Conservation (phyloP, 768 basidiomycete genomes). For the Rhizopogon vinicolor region DNA sequence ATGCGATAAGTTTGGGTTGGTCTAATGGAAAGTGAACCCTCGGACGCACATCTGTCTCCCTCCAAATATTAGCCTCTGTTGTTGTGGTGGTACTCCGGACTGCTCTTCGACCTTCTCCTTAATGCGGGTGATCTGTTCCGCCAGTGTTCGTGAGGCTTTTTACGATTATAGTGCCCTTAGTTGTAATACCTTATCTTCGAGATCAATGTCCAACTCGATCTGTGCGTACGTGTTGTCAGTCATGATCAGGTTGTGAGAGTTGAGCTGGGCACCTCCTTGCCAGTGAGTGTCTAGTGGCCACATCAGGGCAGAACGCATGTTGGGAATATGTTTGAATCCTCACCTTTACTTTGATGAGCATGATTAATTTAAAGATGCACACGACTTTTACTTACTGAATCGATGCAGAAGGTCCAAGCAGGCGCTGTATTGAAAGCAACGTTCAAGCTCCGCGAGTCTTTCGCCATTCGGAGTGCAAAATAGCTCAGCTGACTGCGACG, state of each 20-base stretch:
- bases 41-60: slow-evolving; percentile 85
- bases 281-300: slow-evolving; percentile 76
- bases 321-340: slow-evolving; percentile 5
- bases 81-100: slow-evolving; percentile 93
- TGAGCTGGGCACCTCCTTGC: slow-evolving; percentile 76
- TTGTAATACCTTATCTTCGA: slow-evolving; percentile 71
- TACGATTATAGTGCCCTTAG: background rate
- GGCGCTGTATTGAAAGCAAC: background rate
- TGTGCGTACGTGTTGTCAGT: slow-evolving; percentile 19
- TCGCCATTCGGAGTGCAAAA: too few species aligned
- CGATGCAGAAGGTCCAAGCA: too few species aligned
- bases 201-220: slow-evolving; percentile 96
- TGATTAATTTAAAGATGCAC: slow-evolving; percentile 23
- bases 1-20: background rate
- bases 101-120: slow-evolving; percentile 99
- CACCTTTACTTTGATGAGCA: slow-evolving; percentile 92
- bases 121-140: slow-evolving; percentile 75
- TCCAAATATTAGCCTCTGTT: slow-evolving; percentile 89
- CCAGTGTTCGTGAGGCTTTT: slow-evolving; percentile 1
- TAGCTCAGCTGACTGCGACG: too few species aligned
- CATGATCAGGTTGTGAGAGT: slow-evolving; percentile 1
- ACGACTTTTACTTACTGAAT: too few species aligned
- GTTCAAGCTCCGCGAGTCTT: too few species aligned
- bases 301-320: background rate
- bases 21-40: background rate